Evolutionary conservation across 2,329 filamentous ascomycete species (phyloP), one percentile per base, ranked within the genome.

Genomic region (Phialemoniopsis sp.): DNA sequence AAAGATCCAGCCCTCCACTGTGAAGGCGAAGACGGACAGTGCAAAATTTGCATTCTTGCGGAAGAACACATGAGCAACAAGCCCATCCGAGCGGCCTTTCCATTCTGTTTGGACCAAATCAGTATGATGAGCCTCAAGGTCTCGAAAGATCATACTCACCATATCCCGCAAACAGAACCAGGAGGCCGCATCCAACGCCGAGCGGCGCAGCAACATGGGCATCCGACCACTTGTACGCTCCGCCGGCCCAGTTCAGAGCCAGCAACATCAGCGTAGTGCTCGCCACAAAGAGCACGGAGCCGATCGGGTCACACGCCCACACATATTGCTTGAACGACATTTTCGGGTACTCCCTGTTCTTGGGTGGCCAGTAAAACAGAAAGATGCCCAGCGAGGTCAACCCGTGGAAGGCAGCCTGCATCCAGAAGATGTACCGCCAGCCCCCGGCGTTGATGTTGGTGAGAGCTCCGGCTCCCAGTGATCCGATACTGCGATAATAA

Each of bases 401-500:
- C 8, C 64, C 62, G 44, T 77, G 73, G 43, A 78, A 69, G 7
- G 61, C 72, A 2, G 73, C 73, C 53, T 78, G 74, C 13, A 78
- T 74, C 74, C 74, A 79, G 50, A 76, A 79, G 46, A 79, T 78
- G 46, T 68, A 66, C 2, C 75, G 62, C 74, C 74, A 79, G 15
- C 74, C 74, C 1, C 53, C 58, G 1, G 61, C 45, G 37, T 60
- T 59, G 12, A 63, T 51, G 42, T 74, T 72, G 0, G 74, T 76
- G 3, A 76, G 67, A 8, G 65, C 72, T 3, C 74, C 75, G 7
- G 73, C 71, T 18, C 68, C 66, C 5, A 78, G 59, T 12, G 60
- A 55, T 12, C 71, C 74, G 13, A 74, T 56, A 1, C 70, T 73
- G 39, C 15, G 33, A n/a, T 17, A 17, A 32, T 31, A 16, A 2